These are phyloP conservation scores for Zygotorulaspora florentina DNA, from an alignment of 805 yeast species.

Conservation along the genomic window DNA sequence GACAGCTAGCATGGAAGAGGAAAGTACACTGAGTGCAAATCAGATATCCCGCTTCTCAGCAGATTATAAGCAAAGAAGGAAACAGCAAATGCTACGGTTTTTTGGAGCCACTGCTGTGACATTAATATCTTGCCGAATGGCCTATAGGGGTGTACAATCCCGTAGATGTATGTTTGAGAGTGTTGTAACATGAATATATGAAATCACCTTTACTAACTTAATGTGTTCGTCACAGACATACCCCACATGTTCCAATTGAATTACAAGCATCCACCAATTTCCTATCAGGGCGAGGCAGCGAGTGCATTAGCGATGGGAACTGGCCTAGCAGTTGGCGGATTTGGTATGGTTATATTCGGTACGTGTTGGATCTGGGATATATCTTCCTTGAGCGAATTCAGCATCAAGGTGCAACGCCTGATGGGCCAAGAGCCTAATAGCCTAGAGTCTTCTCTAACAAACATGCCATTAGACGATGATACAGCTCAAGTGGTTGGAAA, in stretches of 20 bases:
- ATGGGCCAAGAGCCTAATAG: slow-evolving; percentile 64
- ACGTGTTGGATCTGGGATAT: slow-evolving; percentile 79
- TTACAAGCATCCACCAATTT: slow-evolving; percentile 79
- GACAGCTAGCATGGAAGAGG: not conserved
- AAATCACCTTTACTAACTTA: slow-evolving; percentile 18
- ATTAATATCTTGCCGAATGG: slow-evolving; percentile 65
- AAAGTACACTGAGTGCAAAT: not conserved
- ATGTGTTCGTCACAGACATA: slow-evolving; percentile 35
- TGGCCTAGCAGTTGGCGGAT: slow-evolving; percentile 63
- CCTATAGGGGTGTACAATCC: slow-evolving; percentile 67
- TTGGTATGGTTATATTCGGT: slow-evolving; percentile 70
- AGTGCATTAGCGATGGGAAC: slow-evolving; percentile 83
- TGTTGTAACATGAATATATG: slow-evolving; percentile 64
- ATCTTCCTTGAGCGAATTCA: slow-evolving; percentile 63
- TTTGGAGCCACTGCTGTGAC: slow-evolving; percentile 70
- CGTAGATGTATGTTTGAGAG: slow-evolving; percentile 65
- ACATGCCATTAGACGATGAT: slow-evolving; percentile 54
- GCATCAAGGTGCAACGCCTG: slow-evolving; percentile 59
- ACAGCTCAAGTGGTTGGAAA: slow-evolving; percentile 53
- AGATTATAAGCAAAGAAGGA: slow-evolving; percentile 58
- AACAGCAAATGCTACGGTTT: slow-evolving; percentile 67
- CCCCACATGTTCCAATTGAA: slow-evolving; percentile 81
- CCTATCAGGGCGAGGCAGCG: slow-evolving; percentile 77
- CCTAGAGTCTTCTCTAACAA: slow-evolving; percentile 36
- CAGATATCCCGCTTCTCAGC: slow-evolving; percentile 16